Evolutionary conservation across 176 grass and related monocot species (phyloP).

Genomic region (Elaeis guineensis): DNA sequence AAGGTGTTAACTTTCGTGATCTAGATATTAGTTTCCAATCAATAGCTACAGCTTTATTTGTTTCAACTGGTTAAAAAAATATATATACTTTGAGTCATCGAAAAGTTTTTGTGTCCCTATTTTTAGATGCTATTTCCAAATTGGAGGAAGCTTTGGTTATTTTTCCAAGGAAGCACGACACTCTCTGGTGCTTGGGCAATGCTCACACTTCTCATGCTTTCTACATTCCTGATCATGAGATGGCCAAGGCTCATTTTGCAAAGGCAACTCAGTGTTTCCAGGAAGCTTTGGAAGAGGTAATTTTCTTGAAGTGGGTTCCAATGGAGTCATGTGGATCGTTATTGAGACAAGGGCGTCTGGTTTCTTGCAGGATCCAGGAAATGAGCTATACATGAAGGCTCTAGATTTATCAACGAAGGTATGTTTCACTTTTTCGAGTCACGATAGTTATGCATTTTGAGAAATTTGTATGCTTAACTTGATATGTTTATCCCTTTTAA

Average conservation of each 20-base stretch:
- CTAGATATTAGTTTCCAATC: not conserved
- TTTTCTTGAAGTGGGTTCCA: constrained; percentile 9
- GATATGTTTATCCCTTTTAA: too few relatives aligned
- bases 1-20: constrained; percentile 30
- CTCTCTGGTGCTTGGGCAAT: constrained; percentile 77
- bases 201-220: constrained; percentile 66
- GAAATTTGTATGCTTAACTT: too few relatives aligned
- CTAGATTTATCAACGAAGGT: constrained; percentile 60
- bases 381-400: constrained; percentile 60
- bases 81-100: not conserved
- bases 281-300: constrained; percentile 61
- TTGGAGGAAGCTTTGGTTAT: constrained; percentile 54
- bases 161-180: constrained; percentile 50
- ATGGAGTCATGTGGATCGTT: not conserved
- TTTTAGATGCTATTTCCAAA: constrained; percentile 57
- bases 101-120: not conserved
- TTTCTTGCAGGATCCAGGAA: constrained; percentile 56
- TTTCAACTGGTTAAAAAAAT: not conserved
- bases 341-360: not conserved
- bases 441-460: too few relatives aligned
- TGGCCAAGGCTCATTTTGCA: constrained; percentile 47
- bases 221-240: constrained; percentile 35
- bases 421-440: not conserved
- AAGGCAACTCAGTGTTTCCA: constrained; percentile 51
- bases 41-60: not conserved